Evolutionary conservation across 495 filamentous ascomycete species (phyloP), one percentile per base, ranked within the genome.

Genomic region (Acidomyces sp.): DNA sequence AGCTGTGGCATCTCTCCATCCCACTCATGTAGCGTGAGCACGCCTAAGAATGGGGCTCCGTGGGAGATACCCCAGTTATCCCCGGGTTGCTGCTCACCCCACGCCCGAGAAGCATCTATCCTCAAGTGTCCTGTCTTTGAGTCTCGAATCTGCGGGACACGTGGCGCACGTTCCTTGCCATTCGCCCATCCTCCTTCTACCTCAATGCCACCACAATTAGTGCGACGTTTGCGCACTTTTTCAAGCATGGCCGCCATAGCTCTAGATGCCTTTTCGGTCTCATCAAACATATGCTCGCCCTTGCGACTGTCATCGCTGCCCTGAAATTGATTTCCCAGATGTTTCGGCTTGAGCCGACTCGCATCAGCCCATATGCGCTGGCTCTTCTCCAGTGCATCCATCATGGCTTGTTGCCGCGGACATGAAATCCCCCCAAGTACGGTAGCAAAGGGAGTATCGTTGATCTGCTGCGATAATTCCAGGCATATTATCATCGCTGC

Each of bases 401-500:
- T 46, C 37, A 51, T 37, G 1, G 23, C 23, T 4, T 15, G 4
- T 15, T 43, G 35, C 10, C 18, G 18, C 19, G 48, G 48, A 24
- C 48, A 51, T 6, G 34, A 26, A 7, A 29, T 15, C 3, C 42
- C 36, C 10, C 17, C 18, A 15, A 33, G 37, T 19, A 15, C 18
- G 12, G 21, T 13, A 3, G n/a, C 4, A 24, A 40, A 46, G 2
- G n/a, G 13, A 1, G 18, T 9, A 23, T 36, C 18, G 13, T 45
- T 19, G 4, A 51, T 19, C 21, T 51, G 48, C 6, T 22, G 17
- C 23, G 13, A 28, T 1, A 74, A 49, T 42, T 71, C 67, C 0
- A 71, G 53, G 41, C 67, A 69, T 10, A 71, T 48, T 11, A 74
- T 51, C 69, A 74, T 72, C 9, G 66, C 58, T 1, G 68, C 69